These are phyloP conservation scores for Penicillium soppii DNA, from an alignment of 495 filamentous ascomycete species.

Conservation along the genomic window DNA sequence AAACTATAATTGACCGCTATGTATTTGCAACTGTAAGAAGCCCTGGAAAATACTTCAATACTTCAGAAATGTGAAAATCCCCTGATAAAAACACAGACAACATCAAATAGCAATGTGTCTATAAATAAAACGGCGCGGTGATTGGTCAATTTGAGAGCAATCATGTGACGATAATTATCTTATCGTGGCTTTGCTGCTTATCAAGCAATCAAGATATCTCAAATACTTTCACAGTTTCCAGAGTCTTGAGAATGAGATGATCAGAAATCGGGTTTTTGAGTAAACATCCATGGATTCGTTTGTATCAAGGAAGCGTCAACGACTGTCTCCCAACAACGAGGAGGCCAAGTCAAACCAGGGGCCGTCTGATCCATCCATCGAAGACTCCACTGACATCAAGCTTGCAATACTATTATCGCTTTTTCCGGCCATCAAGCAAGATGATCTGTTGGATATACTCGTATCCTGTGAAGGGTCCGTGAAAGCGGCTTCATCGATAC, in stretches of 20 bases:
- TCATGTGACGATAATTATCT: conserved; percentile 32
- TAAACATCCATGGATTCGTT: conserved; percentile 54
- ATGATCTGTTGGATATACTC: conserved; percentile 72
- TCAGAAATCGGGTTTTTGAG: no score
- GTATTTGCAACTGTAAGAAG: no score
- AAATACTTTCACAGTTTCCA: not conserved
- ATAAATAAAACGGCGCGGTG: not conserved
- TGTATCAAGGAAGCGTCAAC: conserved; percentile 52
- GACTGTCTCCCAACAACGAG: conserved; percentile 22
- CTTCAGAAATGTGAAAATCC: no score
- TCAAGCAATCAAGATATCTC: not conserved
- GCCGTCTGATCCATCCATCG: conserved; percentile 15
- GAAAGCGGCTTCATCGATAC: conserved; percentile 52
- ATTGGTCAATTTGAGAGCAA: conserved; percentile 36
- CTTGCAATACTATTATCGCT: conserved; percentile 80
- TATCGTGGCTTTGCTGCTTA: conserved; percentile 1
- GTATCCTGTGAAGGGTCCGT: conserved; percentile 78
- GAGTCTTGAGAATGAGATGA: not conserved
- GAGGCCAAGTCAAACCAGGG: not conserved
- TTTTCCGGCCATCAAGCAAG: conserved; percentile 59
- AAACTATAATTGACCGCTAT: no score
- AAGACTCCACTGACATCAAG: conserved; percentile 87
- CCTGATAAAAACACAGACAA: no score
- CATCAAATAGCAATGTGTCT: no score
- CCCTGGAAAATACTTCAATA: no score